Evolutionary conservation across 768 basidiomycete genomes (phyloP).

Genomic region (Amanita jacksonii): DNA sequence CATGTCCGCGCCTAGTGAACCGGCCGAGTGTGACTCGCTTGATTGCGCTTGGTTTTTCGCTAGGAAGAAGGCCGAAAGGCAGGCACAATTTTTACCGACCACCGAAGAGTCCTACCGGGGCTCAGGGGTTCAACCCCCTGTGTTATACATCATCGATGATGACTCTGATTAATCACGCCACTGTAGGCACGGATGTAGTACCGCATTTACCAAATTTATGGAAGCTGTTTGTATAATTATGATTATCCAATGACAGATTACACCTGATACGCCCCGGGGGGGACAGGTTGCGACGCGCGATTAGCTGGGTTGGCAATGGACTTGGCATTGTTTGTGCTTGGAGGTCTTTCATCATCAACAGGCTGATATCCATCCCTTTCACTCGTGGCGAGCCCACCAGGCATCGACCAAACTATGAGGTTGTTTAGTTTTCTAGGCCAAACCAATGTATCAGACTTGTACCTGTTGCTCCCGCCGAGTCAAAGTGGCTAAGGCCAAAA

Average conservation of each 20-base stretch:
- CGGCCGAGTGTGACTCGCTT: slow-evolving; percentile 67
- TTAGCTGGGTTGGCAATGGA: slow-evolving; percentile 17
- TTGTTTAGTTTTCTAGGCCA: slow-evolving; percentile 1
- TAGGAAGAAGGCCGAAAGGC: slow-evolving; percentile 47
- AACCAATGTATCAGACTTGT: background rate
- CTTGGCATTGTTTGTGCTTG: slow-evolving; percentile 7
- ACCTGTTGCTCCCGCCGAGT: slow-evolving; percentile 51
- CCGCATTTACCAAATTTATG: too few relatives aligned
- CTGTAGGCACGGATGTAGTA: too few relatives aligned
- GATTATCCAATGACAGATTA: slow-evolving; percentile 7
- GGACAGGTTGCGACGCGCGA: slow-evolving; percentile 15
- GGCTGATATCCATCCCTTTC: slow-evolving; percentile 53
- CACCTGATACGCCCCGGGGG: slow-evolving; percentile 32
- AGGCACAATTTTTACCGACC: slow-evolving; percentile 25
- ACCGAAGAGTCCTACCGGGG: slow-evolving; percentile 20
- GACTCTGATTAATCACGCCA: background rate
- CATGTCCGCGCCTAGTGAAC: slow-evolving; percentile 41
- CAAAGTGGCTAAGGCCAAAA: slow-evolving; percentile 39
- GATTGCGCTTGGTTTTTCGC: slow-evolving; percentile 84
- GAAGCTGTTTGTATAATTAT: too few relatives aligned
- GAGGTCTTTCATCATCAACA: slow-evolving; percentile 41
- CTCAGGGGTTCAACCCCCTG: slow-evolving; percentile 12
- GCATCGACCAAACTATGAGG: slow-evolving; percentile 68
- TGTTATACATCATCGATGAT: background rate
- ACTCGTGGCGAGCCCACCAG: slow-evolving; percentile 54